Conservation (phyloP, 345 rosid genomes). For the Fremontodendron californicum region DNA sequence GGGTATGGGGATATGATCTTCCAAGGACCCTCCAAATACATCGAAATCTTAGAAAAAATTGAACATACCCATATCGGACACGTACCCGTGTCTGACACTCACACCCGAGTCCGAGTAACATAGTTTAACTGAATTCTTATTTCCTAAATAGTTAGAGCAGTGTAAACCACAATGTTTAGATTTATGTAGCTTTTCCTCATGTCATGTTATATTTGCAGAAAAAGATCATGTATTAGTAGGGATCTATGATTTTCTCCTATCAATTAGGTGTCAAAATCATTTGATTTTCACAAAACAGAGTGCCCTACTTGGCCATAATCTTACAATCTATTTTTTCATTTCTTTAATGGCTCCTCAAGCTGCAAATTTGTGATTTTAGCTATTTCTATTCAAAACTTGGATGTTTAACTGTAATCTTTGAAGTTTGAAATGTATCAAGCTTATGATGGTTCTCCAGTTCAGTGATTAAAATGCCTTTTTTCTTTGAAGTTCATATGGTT, state of each 20-base stretch:
- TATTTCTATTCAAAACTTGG: not conserved
- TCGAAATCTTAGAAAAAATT: too few species aligned
- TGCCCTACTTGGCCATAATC: not conserved
- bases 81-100: too few species aligned
- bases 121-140: not conserved
- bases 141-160: not conserved
- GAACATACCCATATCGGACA: too few species aligned
- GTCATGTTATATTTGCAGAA: not conserved
- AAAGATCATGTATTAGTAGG: not conserved
- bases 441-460: not conserved
- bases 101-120: too few species aligned
- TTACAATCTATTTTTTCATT: not conserved
- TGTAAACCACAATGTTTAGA: not conserved
- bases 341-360: not conserved
- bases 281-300: not conserved
- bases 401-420: conserved; percentile 4
- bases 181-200: not conserved
- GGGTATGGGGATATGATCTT: too few species aligned
- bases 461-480: not conserved
- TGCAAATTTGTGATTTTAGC: not conserved
- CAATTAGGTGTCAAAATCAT: not conserved
- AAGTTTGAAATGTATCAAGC: not conserved
- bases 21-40: too few species aligned
- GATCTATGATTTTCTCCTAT: not conserved
- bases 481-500: not conserved